Evolutionary conservation across 208 protist species (phyloP).

Genomic region (Porcisia deanei): DNA sequence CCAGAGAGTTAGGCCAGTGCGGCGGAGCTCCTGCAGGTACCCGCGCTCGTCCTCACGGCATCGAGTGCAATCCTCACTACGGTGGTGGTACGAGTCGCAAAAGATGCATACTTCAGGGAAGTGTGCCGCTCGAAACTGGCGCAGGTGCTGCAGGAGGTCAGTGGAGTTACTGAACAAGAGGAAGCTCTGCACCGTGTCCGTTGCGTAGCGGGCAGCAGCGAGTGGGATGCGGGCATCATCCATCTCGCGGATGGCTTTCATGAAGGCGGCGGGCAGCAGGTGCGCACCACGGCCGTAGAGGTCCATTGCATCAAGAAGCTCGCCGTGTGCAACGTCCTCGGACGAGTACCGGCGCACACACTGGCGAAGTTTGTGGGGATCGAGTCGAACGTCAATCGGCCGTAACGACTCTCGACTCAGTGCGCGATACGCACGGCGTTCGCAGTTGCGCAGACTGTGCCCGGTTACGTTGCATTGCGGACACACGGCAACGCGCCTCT

Average conservation of each 20-base stretch:
- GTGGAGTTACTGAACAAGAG: conserved; percentile 74
- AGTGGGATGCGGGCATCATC: conserved; percentile 72
- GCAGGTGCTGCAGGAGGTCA: conserved; percentile 74
- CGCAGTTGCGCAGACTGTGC: conserved; percentile 63
- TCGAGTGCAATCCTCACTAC: conserved; percentile 55
- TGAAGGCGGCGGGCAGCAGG: conserved; percentile 60
- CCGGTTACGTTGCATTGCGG: conserved; percentile 57
- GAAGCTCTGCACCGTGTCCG: conserved; percentile 80
- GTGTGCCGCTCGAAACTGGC: conserved; percentile 49
- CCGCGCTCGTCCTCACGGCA: conserved; percentile 55
- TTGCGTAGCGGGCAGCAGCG: conserved; percentile 83
- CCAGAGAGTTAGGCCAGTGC: conserved; percentile 67
- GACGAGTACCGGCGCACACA: conserved; percentile 35
- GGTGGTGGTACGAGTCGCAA: conserved; percentile 80
- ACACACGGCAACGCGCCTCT: conserved; percentile 65
- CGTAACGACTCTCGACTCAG: conserved; percentile 45
- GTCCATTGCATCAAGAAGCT: conserved; percentile 59
- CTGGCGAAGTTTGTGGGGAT: conserved; percentile 41
- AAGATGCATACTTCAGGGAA: conserved; percentile 89
- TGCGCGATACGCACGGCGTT: conserved; percentile 41
- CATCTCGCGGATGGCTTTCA: conserved; percentile 66
- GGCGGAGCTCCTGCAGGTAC: conserved; percentile 73
- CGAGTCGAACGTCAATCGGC: conserved; percentile 62
- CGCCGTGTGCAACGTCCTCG: conserved; percentile 35
- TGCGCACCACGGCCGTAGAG: conserved; percentile 35